Conservation (phyloP, 148 eudicot species). For the Arbutus unedo region DNA sequence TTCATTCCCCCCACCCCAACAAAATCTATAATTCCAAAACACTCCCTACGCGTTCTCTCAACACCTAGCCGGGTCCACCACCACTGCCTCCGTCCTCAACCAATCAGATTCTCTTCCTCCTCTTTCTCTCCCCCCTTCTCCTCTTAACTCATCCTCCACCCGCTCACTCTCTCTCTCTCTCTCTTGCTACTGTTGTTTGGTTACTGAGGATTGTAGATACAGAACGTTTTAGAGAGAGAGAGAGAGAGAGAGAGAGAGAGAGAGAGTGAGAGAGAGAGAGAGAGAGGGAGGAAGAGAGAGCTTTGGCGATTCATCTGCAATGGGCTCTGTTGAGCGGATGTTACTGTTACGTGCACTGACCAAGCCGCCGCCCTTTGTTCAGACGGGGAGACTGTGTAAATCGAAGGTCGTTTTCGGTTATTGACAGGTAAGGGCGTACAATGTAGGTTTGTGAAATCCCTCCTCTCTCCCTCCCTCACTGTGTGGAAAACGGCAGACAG, state of each 20-base stretch:
- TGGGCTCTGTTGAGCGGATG: background rate
- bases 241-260: background rate
- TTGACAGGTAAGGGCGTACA: conserved; percentile 2
- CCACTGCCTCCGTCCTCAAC: background rate
- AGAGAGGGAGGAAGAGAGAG: background rate
- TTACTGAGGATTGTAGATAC: background rate
- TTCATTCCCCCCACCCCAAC: conserved; percentile 9
- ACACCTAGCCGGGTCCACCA: background rate
- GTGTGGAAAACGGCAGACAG: conserved; percentile 47
- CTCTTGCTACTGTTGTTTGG: too few species aligned
- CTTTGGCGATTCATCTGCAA: background rate
- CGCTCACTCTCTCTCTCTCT: background rate
- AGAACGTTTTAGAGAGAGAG: background rate
- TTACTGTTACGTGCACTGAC: conserved; percentile 20
- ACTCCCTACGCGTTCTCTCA: background rate
- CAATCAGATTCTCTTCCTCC: background rate
- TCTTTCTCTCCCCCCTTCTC: background rate
- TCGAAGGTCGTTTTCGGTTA: conserved; percentile 27
- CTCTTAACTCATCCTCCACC: background rate
- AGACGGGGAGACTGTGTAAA: conserved; percentile 12
- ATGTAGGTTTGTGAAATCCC: too few species aligned
- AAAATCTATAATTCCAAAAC: background rate
- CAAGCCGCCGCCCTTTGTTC: conserved; percentile 25
- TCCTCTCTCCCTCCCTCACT: too few species aligned
- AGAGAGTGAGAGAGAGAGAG: background rate